Base-by-base conservation (phyloP, 2,329 filamentous ascomycete species). In the Colletotrichum sp. region DNA sequence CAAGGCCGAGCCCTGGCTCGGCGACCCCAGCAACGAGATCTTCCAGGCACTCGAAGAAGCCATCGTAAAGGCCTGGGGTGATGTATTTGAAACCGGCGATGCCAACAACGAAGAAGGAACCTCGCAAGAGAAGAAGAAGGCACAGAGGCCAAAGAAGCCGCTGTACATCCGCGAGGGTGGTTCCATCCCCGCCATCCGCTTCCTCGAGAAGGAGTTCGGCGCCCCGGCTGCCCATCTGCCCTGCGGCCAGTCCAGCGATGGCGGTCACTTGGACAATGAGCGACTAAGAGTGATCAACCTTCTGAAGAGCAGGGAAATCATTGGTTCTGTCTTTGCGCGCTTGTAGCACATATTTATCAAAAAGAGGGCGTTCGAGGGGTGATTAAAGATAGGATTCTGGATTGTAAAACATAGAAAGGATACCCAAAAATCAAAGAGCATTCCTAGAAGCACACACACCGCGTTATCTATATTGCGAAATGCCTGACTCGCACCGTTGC, bases 141-240 rank as follows among this genome's bases (percentile, higher is more conserved):
- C 76, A 13, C 68, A 73, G 65, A 85, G 83, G 48, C 84, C 86
- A 6, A 88, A 87, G 77, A 94, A 93, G 80, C 96, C 96, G 0
- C 88, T 99, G 5, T 99, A 98, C 83, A 99, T 99, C 79, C 92
- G 97, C 12, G 97, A 99, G 85, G 97, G 97, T 15, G 97, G 97
- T 7, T 98, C 95, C 0, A 99, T 99, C 79, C 97, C 97, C 0
- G 95, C 95, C 1, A 99, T 99, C 72, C 89, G 97, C 8, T 99
- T 99, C 82, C 83, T 99, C 48, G 96, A 99, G 84, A 98, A 98
- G 86, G 95, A 98, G 81, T 98, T 99, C 82, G 90, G 90, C 4
- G 97, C 97, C 0, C 96, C 96, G 0, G 96, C 97, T 0, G 96
- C 96, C 1, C 96, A 99, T 84, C 86, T 99, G 39, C 98, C 97